phyloP scores from a whole-genome alignment of 169 alveolate genomes.

The Plasmodium cynomolgi region DNA sequence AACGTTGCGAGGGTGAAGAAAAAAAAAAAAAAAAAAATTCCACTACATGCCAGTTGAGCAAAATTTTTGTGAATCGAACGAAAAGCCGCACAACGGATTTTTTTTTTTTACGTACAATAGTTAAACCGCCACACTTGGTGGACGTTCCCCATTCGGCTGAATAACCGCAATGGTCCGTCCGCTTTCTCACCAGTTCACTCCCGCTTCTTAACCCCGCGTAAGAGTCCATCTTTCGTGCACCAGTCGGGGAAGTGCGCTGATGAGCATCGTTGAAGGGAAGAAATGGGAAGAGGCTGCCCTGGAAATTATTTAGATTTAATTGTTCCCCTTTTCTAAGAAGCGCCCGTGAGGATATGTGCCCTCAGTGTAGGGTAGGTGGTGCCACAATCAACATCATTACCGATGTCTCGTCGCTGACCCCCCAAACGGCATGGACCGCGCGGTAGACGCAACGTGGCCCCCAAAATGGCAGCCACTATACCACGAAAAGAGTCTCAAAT shows the following conservation, averaged over 20 bases:
- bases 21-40: background rate
- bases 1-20: background rate
- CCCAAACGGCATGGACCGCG: background rate
- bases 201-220: background rate
- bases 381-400: background rate
- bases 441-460: background rate
- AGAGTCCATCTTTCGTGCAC: background rate
- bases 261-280: background rate
- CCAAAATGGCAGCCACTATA: conserved; percentile 16
- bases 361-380: background rate
- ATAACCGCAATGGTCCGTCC: background rate
- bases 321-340: background rate
- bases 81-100: background rate
- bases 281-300: background rate
- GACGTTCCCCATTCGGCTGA: background rate
- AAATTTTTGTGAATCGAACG: background rate
- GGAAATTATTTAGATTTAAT: background rate
- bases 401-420: background rate
- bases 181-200: background rate
- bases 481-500: background rate
- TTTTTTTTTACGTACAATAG: background rate
- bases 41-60: background rate
- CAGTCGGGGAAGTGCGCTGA: background rate
- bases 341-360: background rate
- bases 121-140: background rate